Evolutionary conservation across 805 yeast genomes (phyloP), one percentile per base, ranked within the genome.

Genomic region (Saccharomycopsis javanensis): DNA sequence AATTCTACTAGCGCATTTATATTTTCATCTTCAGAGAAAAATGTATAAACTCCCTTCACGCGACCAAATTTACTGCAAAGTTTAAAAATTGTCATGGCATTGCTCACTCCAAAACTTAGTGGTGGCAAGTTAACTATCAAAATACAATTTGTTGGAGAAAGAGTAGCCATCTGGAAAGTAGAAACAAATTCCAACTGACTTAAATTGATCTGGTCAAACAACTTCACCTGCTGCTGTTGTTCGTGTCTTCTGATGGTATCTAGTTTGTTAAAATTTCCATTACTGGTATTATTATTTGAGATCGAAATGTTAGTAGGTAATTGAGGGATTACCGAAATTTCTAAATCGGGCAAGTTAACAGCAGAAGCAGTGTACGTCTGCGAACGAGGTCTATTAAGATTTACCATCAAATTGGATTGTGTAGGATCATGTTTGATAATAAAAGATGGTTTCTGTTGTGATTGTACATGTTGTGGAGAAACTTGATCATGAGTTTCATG

Each of bases 101-200:
- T 77, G 48, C 82, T 76, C 1, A 80, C 68, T 8, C 82, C 75
- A 15, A 76, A 72, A 3, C 73, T 67, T 20, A 69, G 69, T 1
- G 81, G 69, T 11, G 97, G 97, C 54, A 92, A 76, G 66, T 91
- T 89, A 50, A 90, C 87, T 56, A 94, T 75, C 62, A 91, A 76
- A 50, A 92, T 74, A 11, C 88, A 82, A 63, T 85, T 81, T 0
- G 96, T 83, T 16, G 96, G 95, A 16, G 86, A 82, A 63, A 88
- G 67, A 50, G 81, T 73, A 3, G 87, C 77, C 65, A 85, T 88
- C 56, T 83, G 85, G 63, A 82, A 81, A 46, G 86, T 81, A 1
- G 91, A 82, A n/a, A 85, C 83, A 72, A 85, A 75, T 46, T 79
- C 75, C 45, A 85, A 71, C 37, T 77, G 73, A 30, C 78, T 70